phyloP scores from a whole-genome alignment of 805 yeast species.

The Ascoidea asiatica region DNA sequence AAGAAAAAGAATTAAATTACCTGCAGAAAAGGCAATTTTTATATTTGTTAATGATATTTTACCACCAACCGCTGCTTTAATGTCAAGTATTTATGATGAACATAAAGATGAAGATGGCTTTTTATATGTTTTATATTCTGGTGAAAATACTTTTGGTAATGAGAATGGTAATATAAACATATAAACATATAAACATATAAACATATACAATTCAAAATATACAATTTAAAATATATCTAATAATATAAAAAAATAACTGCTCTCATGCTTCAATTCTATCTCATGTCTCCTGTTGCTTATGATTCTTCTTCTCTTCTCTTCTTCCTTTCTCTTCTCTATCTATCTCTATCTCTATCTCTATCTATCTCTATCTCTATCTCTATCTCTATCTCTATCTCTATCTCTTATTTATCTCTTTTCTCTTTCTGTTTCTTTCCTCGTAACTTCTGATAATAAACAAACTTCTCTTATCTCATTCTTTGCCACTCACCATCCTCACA shows the following conservation, averaged over 20 bases:
- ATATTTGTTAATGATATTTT: slow-evolving; percentile 93
- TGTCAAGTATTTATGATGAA: slow-evolving; percentile 91
- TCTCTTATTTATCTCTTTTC: too few species aligned
- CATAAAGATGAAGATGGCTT: slow-evolving; percentile 98
- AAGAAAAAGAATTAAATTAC: slow-evolving; percentile 88
- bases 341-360: too few species aligned
- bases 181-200: too few species aligned
- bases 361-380: too few species aligned
- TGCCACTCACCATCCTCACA: too few species aligned
- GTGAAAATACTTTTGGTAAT: slow-evolving; percentile 90
- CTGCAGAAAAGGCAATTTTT: slow-evolving; percentile 95
- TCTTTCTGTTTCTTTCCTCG: too few species aligned
- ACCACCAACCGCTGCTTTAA: slow-evolving; percentile 96
- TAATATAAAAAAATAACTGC: not conserved
- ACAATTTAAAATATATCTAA: not conserved
- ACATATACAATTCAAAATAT: not conserved
- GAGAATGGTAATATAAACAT: not conserved
- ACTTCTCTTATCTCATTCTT: too few species aligned
- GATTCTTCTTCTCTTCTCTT: not conserved
- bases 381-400: too few species aligned
- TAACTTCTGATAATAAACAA: too few species aligned
- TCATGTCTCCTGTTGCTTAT: not conserved
- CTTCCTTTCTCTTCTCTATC: not conserved
- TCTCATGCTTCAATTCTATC: not conserved
- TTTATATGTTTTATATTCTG: slow-evolving; percentile 88